These are phyloP conservation scores for Cephalotrichum gorgonifer DNA, from an alignment of 2,329 filamentous ascomycete species.

Conservation along the genomic window DNA sequence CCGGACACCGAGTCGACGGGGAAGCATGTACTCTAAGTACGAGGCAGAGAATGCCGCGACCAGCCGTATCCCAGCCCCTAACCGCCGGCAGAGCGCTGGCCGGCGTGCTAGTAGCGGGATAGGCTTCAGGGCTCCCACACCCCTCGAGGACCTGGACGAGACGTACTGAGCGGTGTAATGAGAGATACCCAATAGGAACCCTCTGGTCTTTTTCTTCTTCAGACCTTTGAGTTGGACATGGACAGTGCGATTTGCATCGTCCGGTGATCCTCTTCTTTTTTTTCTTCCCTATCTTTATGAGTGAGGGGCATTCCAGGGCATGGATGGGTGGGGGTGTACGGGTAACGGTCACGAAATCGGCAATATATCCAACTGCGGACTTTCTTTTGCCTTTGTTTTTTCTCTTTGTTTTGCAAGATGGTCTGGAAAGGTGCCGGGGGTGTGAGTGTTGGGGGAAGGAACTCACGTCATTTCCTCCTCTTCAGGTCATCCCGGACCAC, in stretches of 20 bases:
- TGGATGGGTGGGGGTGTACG: neutral
- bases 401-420: conserved; percentile 1
- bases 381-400: conserved; percentile 2
- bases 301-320: neutral
- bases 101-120: conserved; percentile 28
- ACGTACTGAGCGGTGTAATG: conserved; percentile 30
- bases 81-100: conserved; percentile 29
- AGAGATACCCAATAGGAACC: neutral
- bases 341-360: conserved; percentile 1
- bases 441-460: neutral
- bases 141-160: conserved; percentile 39
- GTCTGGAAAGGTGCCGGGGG: neutral
- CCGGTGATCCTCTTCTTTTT: neutral
- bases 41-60: conserved; percentile 26
- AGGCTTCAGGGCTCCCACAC: conserved; percentile 7
- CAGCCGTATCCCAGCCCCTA: conserved; percentile 34
- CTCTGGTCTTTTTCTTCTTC: conserved; percentile 3
- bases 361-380: neutral
- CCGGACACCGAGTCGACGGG: conserved; percentile 44
- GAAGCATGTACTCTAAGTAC: conserved; percentile 38
- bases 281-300: conserved; percentile 1
- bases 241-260: neutral
- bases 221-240: no score
- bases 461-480: conserved; percentile 3
- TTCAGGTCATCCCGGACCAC: neutral